phyloP scores from a whole-genome alignment of 805 yeast species.

The Metschnikowia lochheadii region DNA sequence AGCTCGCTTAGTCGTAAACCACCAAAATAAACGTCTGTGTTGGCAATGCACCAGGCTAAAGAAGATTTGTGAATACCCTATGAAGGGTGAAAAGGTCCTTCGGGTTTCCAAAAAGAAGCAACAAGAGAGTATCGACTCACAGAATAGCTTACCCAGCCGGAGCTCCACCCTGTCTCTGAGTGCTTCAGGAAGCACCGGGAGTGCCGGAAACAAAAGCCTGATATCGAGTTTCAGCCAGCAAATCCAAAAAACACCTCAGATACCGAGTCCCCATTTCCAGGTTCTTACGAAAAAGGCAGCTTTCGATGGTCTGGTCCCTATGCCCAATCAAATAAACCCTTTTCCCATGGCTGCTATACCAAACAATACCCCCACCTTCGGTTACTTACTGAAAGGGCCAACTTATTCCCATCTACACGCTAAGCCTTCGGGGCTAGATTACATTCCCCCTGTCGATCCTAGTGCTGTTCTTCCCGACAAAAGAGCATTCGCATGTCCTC shows the following conservation, averaged over 20 bases:
- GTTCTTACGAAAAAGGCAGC: background rate
- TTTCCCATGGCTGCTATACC: background rate
- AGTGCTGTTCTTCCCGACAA: background rate
- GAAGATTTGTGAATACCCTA: slow-evolving; percentile 36
- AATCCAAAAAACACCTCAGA: background rate
- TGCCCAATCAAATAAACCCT: background rate
- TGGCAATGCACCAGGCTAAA: slow-evolving; percentile 32
- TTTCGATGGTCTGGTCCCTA: background rate
- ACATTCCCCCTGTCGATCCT: background rate
- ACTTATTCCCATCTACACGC: background rate
- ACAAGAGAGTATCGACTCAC: background rate
- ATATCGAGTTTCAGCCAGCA: background rate
- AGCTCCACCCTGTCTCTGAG: background rate
- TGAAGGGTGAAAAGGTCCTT: slow-evolving; percentile 32
- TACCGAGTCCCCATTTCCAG: background rate
- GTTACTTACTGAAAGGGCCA: background rate
- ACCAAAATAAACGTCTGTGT: slow-evolving; percentile 27
- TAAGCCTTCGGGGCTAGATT: background rate
- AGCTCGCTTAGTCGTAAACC: slow-evolving; percentile 11
- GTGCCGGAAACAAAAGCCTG: background rate
- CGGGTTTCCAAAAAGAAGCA: slow-evolving; percentile 10
- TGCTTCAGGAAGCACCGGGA: background rate
- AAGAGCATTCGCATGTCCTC: background rate
- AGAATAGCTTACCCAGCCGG: background rate
- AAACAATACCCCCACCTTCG: background rate